Conservation (phyloP, 2,329 filamentous ascomycete species). For the Zalaria sp. region DNA sequence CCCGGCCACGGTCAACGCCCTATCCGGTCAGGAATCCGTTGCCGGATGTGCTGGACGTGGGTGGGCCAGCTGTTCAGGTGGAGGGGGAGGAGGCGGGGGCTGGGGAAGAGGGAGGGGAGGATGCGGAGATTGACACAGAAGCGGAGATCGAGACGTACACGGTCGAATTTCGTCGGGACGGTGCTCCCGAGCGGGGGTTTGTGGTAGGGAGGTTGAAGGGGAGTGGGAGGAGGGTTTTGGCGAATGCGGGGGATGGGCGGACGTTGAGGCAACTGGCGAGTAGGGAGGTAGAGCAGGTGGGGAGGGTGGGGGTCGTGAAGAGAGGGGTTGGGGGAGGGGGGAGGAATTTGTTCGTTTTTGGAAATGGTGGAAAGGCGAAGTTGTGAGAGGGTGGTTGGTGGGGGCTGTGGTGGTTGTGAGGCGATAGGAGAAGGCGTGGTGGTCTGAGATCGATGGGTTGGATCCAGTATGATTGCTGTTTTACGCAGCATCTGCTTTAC, state of each 20-base stretch:
- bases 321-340: slow-evolving; percentile 13
- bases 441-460: too few relatives aligned
- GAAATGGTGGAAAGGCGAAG: neutral
- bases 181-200: slow-evolving; percentile 32
- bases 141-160: slow-evolving; percentile 39
- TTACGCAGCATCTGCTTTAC: too few relatives aligned
- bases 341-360: slow-evolving; percentile 24
- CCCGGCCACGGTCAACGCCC: slow-evolving; percentile 22
- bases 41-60: slow-evolving; percentile 25
- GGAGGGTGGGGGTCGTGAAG: slow-evolving; percentile 32
- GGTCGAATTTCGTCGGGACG: slow-evolving; percentile 40
- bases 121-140: slow-evolving; percentile 3
- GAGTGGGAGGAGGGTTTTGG: slow-evolving; percentile 37
- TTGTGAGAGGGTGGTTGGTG: too few relatives aligned
- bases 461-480: too few relatives aligned
- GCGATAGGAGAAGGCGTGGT: too few relatives aligned
- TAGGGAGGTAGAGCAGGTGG: slow-evolving; percentile 32
- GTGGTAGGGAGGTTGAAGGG: slow-evolving; percentile 38
- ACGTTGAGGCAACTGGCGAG: slow-evolving; percentile 33
- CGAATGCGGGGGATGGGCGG: slow-evolving; percentile 39
- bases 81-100: slow-evolving; percentile 35
- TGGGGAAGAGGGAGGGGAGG: slow-evolving; percentile 33
- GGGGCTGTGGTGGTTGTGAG: too few relatives aligned
- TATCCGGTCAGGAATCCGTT: slow-evolving; percentile 37
- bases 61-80: slow-evolving; percentile 20